Conservation (phyloP, 129 eudicot genomes). For the Kitagawia praeruptora region DNA sequence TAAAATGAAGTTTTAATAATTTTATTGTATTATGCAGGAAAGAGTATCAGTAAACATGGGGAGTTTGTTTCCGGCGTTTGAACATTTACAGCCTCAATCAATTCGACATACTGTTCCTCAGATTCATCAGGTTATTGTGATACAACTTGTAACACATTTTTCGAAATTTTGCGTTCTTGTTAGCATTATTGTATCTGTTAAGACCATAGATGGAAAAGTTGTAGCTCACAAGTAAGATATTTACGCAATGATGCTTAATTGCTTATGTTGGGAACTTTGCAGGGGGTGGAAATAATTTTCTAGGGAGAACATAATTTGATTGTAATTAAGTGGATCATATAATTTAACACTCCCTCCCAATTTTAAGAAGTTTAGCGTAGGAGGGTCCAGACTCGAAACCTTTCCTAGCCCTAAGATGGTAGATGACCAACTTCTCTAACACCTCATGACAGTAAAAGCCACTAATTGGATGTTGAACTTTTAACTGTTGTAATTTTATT, state of each 20-base stretch:
- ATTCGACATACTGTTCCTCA: slow-evolving; percentile 60
- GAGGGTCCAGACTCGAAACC: no score
- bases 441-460: no score
- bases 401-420: no score
- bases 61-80: slow-evolving; percentile 62
- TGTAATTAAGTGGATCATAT: background rate
- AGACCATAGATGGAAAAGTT: no score
- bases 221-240: background rate
- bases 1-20: background rate
- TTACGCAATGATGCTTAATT: no score
- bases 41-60: slow-evolving; percentile 58
- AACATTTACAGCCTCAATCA: slow-evolving; percentile 63
- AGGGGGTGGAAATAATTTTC: background rate
- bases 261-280: background rate
- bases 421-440: no score
- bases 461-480: no score
- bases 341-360: background rate
- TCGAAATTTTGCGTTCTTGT: background rate
- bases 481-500: background rate
- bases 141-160: background rate
- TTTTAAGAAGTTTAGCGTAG: background rate
- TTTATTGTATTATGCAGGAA: slow-evolving; percentile 43
- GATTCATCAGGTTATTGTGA: slow-evolving; percentile 30
- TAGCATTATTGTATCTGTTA: background rate
- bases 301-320: background rate